phyloP scores from a whole-genome alignment of 106 monocot genomes.

The Platanthera guangdongensis region DNA sequence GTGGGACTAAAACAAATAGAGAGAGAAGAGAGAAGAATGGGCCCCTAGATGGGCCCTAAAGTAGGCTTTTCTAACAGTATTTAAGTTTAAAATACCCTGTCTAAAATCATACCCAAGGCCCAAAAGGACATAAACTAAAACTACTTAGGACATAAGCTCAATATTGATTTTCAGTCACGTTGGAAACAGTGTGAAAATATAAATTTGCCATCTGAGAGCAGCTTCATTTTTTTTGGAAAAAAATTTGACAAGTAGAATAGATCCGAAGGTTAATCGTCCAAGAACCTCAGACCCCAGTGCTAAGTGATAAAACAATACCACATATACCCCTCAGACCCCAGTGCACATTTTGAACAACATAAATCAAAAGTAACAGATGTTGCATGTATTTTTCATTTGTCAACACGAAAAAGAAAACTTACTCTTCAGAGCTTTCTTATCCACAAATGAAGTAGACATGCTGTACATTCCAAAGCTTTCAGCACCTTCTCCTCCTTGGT shows the following conservation, averaged over 20 bases:
- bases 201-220: background rate
- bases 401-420: slow-evolving; percentile 12
- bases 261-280: background rate
- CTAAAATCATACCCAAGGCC: background rate
- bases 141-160: too few species aligned
- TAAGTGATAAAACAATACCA: background rate
- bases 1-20: too few species aligned
- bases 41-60: too few species aligned
- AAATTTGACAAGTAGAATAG: background rate
- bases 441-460: slow-evolving; percentile 58
- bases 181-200: background rate
- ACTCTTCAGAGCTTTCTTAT: slow-evolving; percentile 83
- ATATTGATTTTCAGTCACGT: background rate
- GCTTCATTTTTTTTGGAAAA: background rate
- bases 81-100: background rate
- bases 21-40: too few species aligned
- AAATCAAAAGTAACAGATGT: background rate
- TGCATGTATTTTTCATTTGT: background rate
- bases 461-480: slow-evolving; percentile 51
- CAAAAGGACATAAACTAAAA: background rate
- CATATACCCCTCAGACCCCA: background rate
- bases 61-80: too few species aligned
- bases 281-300: background rate
- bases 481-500: slow-evolving; percentile 37
- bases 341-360: background rate